phyloP scores from a whole-genome alignment of 2,329 filamentous ascomycete genomes.

The Dendrostoma leiphaemia region DNA sequence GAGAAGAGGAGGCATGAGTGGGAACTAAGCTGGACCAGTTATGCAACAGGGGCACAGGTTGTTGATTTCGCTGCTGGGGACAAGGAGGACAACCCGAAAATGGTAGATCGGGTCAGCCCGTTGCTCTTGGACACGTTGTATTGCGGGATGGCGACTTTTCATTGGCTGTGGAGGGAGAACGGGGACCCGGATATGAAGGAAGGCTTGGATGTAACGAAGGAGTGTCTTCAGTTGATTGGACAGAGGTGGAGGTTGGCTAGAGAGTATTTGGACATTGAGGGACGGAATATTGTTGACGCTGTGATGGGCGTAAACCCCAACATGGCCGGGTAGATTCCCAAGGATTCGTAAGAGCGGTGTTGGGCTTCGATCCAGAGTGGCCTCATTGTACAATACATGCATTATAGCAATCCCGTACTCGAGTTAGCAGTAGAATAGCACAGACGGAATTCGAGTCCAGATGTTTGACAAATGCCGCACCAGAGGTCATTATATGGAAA shows the following conservation, averaged over 20 bases:
- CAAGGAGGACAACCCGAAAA: conserved; percentile 4
- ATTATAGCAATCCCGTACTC: no score
- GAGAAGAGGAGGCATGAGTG: conserved; percentile 18
- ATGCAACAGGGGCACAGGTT: not conserved
- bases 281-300: conserved; percentile 8
- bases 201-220: conserved; percentile 29
- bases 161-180: conserved; percentile 36
- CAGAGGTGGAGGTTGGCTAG: conserved; percentile 34
- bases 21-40: conserved; percentile 5
- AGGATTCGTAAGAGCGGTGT: no score
- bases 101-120: conserved; percentile 31
- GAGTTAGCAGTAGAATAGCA: no score
- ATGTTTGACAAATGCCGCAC: no score
- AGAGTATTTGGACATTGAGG: conserved; percentile 35
- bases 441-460: no score
- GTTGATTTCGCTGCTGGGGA: not conserved
- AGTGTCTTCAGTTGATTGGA: conserved; percentile 28
- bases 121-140: conserved; percentile 37
- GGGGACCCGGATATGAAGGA: conserved; percentile 29
- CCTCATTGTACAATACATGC: no score
- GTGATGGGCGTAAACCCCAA: no score
- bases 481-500: no score
- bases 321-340: no score
- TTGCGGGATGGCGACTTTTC: conserved; percentile 32
- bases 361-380: no score